Base-by-base conservation (phyloP, 331 rosid species). In the Quercus tomentella region DNA sequence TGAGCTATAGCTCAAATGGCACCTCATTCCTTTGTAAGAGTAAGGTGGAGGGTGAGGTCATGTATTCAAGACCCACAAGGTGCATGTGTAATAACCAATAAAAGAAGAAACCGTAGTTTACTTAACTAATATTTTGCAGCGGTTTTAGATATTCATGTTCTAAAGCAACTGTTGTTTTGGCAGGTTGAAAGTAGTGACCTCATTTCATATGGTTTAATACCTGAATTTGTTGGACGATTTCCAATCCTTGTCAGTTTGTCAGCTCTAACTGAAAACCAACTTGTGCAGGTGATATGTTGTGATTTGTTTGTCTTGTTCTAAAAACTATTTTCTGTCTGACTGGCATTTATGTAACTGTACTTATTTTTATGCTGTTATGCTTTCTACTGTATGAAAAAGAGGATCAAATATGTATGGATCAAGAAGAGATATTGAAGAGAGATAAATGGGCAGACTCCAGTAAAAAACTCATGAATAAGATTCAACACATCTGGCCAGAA, bases 181-280 rank as follows among this genome's bases (percentile, higher is more conserved):
- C 91, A 96, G 99, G 99, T 90, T 70, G 99, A 96, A 84, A 96
- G 99, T 82, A 85, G 98, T 78, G 99, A 96, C 86, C 98, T 96
- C 58, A 91, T 92, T 69, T 87, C 98, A 22, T 96, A 96, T 73
- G 98, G 99, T 74, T 86, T 96, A 76, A 93, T 93, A 82, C 98
- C 98, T 35, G 99, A 96, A 81, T 96, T 96, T 89, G 99, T 95
- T 76, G 99, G 99, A 76, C 86, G 98, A 37, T 96, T 96, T 86
- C 99, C 99, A 49, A 79, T 96, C 77, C 98, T 96, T 66, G 99
- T 91, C 89, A 96, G 96, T 78, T 85, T 96, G 80, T 88, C 92
- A 15, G 98, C 99, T 66, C 90, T 96, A 71, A 93, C 93, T 21
- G 98, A 96, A 83, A 74, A 90, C 80, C 99, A 96, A 85, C 93